Evolutionary conservation across 225 moss, liverwort and hornwort species (phyloP).

Genomic region (Bryoerythrophyllum caledonicum): DNA sequence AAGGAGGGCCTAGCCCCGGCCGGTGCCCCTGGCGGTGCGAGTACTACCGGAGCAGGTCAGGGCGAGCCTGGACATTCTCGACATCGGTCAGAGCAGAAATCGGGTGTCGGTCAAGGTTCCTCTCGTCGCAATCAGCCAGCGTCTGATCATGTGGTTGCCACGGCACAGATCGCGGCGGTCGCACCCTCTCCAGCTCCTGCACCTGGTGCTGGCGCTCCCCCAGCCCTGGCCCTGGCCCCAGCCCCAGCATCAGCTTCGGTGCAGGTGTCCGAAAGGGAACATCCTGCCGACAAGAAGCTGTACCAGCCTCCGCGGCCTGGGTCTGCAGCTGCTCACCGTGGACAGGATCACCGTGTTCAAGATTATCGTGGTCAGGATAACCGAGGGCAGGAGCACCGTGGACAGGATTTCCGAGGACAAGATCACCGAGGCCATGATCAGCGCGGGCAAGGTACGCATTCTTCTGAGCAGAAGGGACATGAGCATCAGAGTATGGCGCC

Average conservation of each 20-base stretch:
- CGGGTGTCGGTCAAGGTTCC: constrained; percentile 43
- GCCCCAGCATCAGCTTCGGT: constrained; percentile 18
- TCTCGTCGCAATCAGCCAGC: constrained; percentile 45
- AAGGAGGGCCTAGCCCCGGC: constrained; percentile 45
- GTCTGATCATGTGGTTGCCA: constrained; percentile 33
- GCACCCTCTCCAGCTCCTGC: constrained; percentile 14
- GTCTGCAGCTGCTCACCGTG: constrained; percentile 39
- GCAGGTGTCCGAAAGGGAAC: constrained; percentile 40
- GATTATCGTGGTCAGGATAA: constrained; percentile 34
- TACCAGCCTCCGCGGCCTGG: constrained; percentile 58
- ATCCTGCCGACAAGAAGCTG: constrained; percentile 44
- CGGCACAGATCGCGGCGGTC: not conserved
- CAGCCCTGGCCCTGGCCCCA: not conserved
- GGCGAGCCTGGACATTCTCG: constrained; percentile 44
- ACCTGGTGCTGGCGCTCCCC: constrained; percentile 4
- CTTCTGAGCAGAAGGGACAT: constrained; percentile 35
- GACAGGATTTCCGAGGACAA: constrained; percentile 36
- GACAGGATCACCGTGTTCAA: constrained; percentile 43
- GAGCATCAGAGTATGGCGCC: constrained; percentile 34
- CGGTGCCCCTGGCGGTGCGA: constrained; percentile 15
- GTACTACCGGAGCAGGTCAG: constrained; percentile 21
- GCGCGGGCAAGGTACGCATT: constrained; percentile 32
- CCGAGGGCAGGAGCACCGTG: constrained; percentile 37
- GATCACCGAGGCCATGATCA: constrained; percentile 42
- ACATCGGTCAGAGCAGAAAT: constrained; percentile 53